phyloP scores from a whole-genome alignment of 208 protist species.

The Plasmodiophora brassicae region DNA sequence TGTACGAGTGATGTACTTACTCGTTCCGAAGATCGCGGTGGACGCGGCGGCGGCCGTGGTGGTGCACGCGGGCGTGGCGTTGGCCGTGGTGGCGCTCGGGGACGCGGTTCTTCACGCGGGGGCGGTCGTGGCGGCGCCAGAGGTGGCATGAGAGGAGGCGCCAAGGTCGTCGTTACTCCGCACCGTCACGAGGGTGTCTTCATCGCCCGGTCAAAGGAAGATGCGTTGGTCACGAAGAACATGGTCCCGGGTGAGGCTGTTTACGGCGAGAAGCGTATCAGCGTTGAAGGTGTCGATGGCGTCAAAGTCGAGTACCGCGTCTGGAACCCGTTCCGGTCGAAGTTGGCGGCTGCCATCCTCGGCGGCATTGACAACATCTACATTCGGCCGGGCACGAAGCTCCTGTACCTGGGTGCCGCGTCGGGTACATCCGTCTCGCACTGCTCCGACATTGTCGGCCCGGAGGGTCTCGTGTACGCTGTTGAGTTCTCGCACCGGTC shows the following conservation, averaged over 20 bases:
- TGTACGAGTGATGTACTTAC: too few relatives aligned
- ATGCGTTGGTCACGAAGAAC: constrained; percentile 94
- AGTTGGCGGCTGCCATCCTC: constrained; percentile 96
- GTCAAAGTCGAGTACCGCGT: constrained; percentile 95
- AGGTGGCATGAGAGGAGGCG: constrained; percentile 62
- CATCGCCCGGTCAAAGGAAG: constrained; percentile 95
- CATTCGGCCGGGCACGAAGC: constrained; percentile 95
- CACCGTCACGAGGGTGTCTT: constrained; percentile 95
- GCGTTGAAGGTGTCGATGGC: constrained; percentile 71
- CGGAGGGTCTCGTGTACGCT: constrained; percentile 96
- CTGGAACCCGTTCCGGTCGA: constrained; percentile 99
- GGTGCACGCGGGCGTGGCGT: constrained; percentile 44
- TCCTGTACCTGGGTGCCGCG: constrained; percentile 99
- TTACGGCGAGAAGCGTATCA: constrained; percentile 99
- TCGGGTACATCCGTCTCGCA: constrained; percentile 99
- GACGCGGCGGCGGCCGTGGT: constrained; percentile 51
- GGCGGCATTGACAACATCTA: constrained; percentile 94
- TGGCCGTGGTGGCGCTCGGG: constrained; percentile 51
- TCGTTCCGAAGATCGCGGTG: constrained; percentile 53
- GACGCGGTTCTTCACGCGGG: constrained; percentile 60
- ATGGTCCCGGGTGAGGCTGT: constrained; percentile 96
- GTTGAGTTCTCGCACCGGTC: constrained; percentile 98
- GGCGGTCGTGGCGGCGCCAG: constrained; percentile 43
- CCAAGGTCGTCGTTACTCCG: constrained; percentile 92
- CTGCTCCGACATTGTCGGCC: constrained; percentile 98